These are phyloP conservation scores for Batkoa obscura DNA, from an alignment of 371 early-diverging fungal species.

Conservation along the genomic window DNA sequence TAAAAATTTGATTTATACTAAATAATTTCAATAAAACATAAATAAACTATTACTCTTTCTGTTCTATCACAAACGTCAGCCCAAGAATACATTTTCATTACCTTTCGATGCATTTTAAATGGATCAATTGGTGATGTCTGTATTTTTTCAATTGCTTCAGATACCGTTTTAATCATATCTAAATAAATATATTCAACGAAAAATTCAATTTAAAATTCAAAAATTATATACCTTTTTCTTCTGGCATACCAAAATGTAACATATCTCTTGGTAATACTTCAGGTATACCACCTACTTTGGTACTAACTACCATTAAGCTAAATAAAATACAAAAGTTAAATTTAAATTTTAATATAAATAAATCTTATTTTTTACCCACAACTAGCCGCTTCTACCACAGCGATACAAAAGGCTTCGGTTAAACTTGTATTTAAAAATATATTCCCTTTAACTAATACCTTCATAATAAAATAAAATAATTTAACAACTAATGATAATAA, in stretches of 20 bases:
- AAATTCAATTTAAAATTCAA: background rate
- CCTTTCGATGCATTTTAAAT: slow-evolving; percentile 49
- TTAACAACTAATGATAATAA: background rate
- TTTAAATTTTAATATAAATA: background rate
- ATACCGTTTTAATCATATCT: slow-evolving; percentile 57
- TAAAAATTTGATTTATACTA: background rate
- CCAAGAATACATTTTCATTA: slow-evolving; percentile 92
- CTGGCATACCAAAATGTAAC: slow-evolving; percentile 86
- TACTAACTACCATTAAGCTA: slow-evolving; percentile 90
- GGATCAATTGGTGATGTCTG: slow-evolving; percentile 47
- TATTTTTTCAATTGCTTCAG: slow-evolving; percentile 52
- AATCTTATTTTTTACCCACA: slow-evolving; percentile 43
- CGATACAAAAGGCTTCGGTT: slow-evolving; percentile 99
- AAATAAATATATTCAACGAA: background rate
- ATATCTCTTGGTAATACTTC: slow-evolving; percentile 93
- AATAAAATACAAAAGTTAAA: slow-evolving; percentile 2
- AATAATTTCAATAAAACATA: background rate
- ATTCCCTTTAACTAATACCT: slow-evolving; percentile 78
- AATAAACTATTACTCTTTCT: slow-evolving; percentile 30
- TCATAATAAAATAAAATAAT: background rate
- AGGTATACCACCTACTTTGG: slow-evolving; percentile 96
- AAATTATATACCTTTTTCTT: slow-evolving; percentile 52
- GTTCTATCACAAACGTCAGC: slow-evolving; percentile 83
- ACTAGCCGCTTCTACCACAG: slow-evolving; percentile 97
- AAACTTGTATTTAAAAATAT: slow-evolving; percentile 97